phyloP scores from a whole-genome alignment of 139 green algal genomes.

The Edaphochlamys debaryana region DNA sequence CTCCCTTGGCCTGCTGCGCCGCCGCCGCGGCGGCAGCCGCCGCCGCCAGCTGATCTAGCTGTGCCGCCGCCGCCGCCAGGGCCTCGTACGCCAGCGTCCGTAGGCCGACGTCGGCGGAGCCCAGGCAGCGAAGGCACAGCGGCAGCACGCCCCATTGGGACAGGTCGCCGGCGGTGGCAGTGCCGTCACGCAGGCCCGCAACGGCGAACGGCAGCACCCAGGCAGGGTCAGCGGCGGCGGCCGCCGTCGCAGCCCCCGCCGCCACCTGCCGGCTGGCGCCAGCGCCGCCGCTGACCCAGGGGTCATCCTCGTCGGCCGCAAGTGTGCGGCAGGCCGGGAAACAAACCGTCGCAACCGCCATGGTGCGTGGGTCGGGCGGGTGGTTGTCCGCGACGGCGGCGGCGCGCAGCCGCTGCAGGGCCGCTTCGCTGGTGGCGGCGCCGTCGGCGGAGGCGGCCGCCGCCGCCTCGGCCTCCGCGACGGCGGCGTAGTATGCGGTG shows the following conservation, averaged over 20 bases:
- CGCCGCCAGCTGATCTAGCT: conserved; percentile 10
- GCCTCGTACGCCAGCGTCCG: conserved; percentile 30
- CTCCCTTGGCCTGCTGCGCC: not conserved
- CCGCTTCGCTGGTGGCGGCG: not conserved
- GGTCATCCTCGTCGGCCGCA: conserved; percentile 34
- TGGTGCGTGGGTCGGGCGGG: not conserved
- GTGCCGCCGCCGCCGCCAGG: conserved; percentile 15
- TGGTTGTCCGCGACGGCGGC: not conserved
- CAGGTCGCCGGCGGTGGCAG: conserved; percentile 44
- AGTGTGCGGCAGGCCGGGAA: conserved; percentile 16
- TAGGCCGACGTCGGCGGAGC: conserved; percentile 46
- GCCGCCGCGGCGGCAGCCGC: not conserved
- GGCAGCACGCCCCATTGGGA: conserved; percentile 58
- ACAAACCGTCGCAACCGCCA: not conserved
- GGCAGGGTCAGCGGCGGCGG: conserved; percentile 59
- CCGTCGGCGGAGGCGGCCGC: not conserved
- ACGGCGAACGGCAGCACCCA: conserved; percentile 65
- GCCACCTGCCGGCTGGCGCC: conserved; percentile 16
- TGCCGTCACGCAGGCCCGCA: conserved; percentile 39
- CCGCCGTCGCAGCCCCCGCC: not conserved
- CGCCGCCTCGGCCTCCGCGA: not conserved
- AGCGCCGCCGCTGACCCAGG: conserved; percentile 7
- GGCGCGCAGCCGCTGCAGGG: not conserved
- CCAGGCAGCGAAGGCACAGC: conserved; percentile 62
- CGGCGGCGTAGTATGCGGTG: conserved; percentile 17